Conservation (phyloP, 2,329 filamentous ascomycete genomes). For the Botrytis cinerea region DNA sequence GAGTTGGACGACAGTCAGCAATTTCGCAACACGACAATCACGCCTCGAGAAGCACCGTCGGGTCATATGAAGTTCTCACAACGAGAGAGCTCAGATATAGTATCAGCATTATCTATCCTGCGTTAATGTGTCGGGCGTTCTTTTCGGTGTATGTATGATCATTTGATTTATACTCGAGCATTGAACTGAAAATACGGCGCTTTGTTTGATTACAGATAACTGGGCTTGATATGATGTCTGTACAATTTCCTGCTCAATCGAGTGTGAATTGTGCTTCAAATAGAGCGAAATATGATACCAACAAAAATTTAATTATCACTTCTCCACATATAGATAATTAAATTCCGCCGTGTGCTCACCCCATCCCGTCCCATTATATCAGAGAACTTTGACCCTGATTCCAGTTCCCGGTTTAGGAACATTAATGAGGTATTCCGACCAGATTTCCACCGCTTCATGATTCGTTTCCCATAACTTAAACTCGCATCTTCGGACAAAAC, state of each 20-base stretch:
- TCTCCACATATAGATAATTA: background rate
- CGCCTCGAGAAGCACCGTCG: background rate
- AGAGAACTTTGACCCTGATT: conserved; percentile 21
- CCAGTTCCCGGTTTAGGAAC: conserved; percentile 11
- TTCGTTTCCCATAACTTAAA: conserved; percentile 17
- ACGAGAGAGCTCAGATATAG: background rate
- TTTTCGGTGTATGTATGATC: background rate
- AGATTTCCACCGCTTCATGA: conserved; percentile 15
- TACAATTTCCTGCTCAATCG: background rate
- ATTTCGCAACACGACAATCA: background rate
- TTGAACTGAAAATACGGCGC: fast-evolving
- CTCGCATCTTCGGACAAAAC: conserved; percentile 13
- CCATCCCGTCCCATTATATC: background rate
- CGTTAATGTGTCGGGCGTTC: background rate
- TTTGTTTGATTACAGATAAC: background rate
- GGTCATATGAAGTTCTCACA: fast-evolving
- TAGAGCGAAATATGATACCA: background rate
- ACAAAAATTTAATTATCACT: no score
- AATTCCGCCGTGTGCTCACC: no score
- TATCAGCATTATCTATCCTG: background rate
- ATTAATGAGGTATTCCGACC: conserved; percentile 1
- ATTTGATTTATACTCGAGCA: background rate
- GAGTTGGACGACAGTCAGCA: background rate
- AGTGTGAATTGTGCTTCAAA: background rate
- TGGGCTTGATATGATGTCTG: background rate